These are phyloP conservation scores for Thelephora terrestris DNA, from an alignment of 1,284 basidiomycete genomes.

Conservation along the genomic window DNA sequence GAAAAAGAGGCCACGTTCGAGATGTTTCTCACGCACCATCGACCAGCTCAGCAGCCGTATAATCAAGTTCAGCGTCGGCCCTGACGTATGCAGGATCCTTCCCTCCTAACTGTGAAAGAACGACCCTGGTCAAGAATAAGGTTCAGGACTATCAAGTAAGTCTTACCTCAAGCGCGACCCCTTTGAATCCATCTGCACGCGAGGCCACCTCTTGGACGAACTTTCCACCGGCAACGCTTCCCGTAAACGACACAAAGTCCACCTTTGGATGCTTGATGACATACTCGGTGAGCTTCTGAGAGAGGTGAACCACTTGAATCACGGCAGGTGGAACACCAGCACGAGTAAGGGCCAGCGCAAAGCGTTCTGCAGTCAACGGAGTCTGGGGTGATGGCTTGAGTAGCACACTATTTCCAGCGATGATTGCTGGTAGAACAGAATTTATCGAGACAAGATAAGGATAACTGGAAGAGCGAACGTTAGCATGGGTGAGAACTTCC, in stretches of 20 bases:
- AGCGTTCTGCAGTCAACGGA: slow-evolving; percentile 77
- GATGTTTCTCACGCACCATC: slow-evolving; percentile 48
- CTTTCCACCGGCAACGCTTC: slow-evolving; percentile 65
- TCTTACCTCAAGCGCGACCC: slow-evolving; percentile 62
- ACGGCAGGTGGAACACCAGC: slow-evolving; percentile 75
- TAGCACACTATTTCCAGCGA: slow-evolving; percentile 83
- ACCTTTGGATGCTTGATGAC: slow-evolving; percentile 62
- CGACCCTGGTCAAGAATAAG: neutral
- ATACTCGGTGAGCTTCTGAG: slow-evolving; percentile 52
- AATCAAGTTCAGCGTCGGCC: slow-evolving; percentile 75
- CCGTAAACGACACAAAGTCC: slow-evolving; percentile 86
- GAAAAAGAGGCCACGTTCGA: neutral
- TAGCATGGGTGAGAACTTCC: neutral
- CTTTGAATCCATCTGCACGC: slow-evolving; percentile 65
- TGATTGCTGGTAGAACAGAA: slow-evolving; percentile 79
- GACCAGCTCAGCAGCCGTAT: slow-evolving; percentile 78
- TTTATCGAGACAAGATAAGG: slow-evolving; percentile 88
- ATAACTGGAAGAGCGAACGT: slow-evolving; percentile 40
- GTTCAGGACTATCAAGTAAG: neutral
- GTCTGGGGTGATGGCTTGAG: slow-evolving; percentile 96
- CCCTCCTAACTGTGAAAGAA: slow-evolving; percentile 67
- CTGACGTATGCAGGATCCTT: slow-evolving; percentile 96
- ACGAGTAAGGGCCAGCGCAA: slow-evolving; percentile 54
- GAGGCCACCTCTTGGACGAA: slow-evolving; percentile 55
- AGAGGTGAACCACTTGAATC: slow-evolving; percentile 75